A percentile compares a stretch with the other conserved stretches of the same genome.
These are phyloP conservation scores for Yarrowia sp. DNA, from an alignment of 805 yeast species.

Conservation along the genomic window DNA sequence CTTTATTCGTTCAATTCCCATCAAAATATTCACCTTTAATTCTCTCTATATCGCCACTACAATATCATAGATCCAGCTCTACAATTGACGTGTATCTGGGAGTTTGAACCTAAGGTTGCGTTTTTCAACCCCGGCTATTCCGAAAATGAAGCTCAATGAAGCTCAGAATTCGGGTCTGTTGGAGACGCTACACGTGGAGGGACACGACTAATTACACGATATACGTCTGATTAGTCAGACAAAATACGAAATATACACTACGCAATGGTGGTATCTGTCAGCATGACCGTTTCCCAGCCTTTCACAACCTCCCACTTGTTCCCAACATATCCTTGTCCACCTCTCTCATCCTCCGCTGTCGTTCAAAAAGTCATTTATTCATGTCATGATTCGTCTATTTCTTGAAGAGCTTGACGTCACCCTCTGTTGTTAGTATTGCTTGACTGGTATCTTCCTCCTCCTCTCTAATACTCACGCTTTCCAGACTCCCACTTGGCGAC, in stretches of 20 bases:
- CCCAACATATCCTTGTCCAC: neutral
- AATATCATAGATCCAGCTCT: no score
- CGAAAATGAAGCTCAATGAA: neutral
- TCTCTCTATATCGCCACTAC: no score
- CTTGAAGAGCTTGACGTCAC: slow-evolving; percentile 38
- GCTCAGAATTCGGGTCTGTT: no score
- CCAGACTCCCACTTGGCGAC: slow-evolving; percentile 78
- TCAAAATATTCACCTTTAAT: no score
- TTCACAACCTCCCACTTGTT: neutral
- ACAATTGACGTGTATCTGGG: no score
- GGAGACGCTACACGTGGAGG: slow-evolving; percentile 1
- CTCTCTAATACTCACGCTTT: slow-evolving; percentile 44
- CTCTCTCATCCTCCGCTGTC: neutral
- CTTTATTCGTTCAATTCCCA: no score
- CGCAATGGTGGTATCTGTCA: no score
- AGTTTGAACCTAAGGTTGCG: slow-evolving; percentile 1
- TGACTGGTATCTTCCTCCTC: neutral
- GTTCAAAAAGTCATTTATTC: slow-evolving; percentile 32
- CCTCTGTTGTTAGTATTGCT: slow-evolving; percentile 38
- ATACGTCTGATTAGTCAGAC: no score
- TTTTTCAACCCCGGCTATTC: slow-evolving; percentile 25
- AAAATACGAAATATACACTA: no score
- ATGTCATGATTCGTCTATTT: slow-evolving; percentile 33
- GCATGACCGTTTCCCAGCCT: no score
- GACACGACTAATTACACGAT: neutral